Evolutionary conservation across 305 asterid genomes (phyloP).

Genomic region (Salvia sclarea): DNA sequence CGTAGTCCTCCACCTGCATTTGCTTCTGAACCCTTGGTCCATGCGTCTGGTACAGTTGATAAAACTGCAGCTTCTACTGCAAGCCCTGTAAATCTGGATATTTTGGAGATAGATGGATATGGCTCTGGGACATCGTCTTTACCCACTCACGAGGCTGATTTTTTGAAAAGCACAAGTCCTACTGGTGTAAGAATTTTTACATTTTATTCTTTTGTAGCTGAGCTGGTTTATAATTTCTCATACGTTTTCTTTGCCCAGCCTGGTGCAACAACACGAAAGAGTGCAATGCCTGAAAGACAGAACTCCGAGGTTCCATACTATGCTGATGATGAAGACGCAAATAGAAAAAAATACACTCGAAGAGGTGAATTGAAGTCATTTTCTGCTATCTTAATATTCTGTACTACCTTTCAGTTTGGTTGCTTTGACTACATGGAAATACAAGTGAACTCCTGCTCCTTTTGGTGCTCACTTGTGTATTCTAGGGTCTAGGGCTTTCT

Average conservation of each 20-base stretch:
- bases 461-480: conserved; percentile 3
- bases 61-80: conserved; percentile 44
- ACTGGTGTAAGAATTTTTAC: conserved; percentile 56
- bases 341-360: conserved; percentile 75
- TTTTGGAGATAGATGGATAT: conserved; percentile 69
- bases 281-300: conserved; percentile 68
- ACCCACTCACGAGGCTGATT: conserved; percentile 59
- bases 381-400: neutral
- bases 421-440: conserved; percentile 12
- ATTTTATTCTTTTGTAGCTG: neutral
- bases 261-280: conserved; percentile 83
- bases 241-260: conserved; percentile 52
- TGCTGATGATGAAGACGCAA: conserved; percentile 93
- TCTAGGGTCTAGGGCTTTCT: conserved; percentile 4
- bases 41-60: conserved; percentile 33
- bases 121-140: conserved; percentile 57
- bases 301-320: conserved; percentile 78
- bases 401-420: neutral
- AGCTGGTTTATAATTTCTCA: conserved; percentile 30
- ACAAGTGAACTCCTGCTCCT: neutral
- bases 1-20: conserved; percentile 90
- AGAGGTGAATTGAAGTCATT: conserved; percentile 59
- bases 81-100: conserved; percentile 55
- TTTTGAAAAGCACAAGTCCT: conserved; percentile 70
- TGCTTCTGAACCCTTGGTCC: conserved; percentile 71